Percentiles rank a stretch among this genome's conserved stretches.
phyloP scores from a whole-genome alignment of 768 basidiomycete genomes.

The Chiua virens region DNA sequence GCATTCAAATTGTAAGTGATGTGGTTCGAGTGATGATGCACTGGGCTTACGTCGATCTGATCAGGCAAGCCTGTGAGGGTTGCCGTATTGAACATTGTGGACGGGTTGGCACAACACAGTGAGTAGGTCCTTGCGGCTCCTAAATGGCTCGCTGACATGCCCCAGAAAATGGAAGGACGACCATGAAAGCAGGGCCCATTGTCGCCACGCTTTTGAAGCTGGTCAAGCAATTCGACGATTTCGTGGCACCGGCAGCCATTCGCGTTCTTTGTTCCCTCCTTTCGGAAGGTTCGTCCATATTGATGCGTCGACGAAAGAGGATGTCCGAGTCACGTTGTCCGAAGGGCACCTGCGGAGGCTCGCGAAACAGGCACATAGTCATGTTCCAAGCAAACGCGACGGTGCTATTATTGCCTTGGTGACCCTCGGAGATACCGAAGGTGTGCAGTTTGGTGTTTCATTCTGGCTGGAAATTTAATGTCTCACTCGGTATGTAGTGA shows the following conservation, averaged over 20 bases:
- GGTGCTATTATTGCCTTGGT: slow-evolving; percentile 20
- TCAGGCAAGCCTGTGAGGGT: too few relatives aligned
- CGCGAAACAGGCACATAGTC: slow-evolving; percentile 14
- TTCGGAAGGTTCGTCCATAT: slow-evolving; percentile 16
- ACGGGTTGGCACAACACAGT: slow-evolving; percentile 19
- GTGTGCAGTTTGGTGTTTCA: neutral
- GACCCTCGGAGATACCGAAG: slow-evolving; percentile 10
- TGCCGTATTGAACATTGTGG: too few relatives aligned
- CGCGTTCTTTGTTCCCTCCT: slow-evolving; percentile 25
- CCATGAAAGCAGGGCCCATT: slow-evolving; percentile 4
- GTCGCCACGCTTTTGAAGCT: slow-evolving; percentile 20
- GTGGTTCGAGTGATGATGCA: too few relatives aligned
- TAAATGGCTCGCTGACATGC: neutral
- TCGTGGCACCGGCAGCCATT: slow-evolving; percentile 28
- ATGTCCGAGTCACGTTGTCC: slow-evolving; percentile 5
- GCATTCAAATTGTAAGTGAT: too few relatives aligned
- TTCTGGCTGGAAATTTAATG: neutral
- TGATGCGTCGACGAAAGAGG: neutral
- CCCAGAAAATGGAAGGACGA: slow-evolving; percentile 4
- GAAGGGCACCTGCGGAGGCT: slow-evolving; percentile 9
- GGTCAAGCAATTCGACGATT: slow-evolving; percentile 24
- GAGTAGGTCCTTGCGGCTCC: neutral
- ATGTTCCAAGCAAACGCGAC: slow-evolving; percentile 6
- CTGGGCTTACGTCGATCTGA: too few relatives aligned
- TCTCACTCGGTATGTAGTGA: neutral